Base-by-base conservation (phyloP, 164 flowering plant genomes). In the Protea cynaroides region DNA sequence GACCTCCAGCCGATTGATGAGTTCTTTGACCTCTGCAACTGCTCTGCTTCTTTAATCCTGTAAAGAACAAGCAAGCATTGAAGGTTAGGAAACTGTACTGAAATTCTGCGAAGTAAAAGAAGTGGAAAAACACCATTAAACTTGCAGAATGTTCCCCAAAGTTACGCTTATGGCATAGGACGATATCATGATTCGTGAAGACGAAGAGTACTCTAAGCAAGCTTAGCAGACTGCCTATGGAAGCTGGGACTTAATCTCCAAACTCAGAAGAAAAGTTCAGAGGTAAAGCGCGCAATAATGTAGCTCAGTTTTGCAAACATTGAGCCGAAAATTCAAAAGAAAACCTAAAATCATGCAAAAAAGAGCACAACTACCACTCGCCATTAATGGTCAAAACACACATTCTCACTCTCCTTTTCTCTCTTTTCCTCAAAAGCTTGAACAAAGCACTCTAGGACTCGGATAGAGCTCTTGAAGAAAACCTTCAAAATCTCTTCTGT, bases 1-100 rank as follows among this genome's bases (percentile, higher is more conserved):
- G 22, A 83, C 91, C 80, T 7, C 68, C 80, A 68, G 76, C n/a
- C 83, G 85, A 81, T 84, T 77, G 87, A 51, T 70, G 85, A 75
- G 80, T 82, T 83, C 71, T 52, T 67, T 15, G 76, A 84, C 79
- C 77, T 79, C 85, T 73, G 78, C 64, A 78, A 58, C 70, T 73
- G 36, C 76, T 69, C 81, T 62, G 75, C 60, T 60, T 62, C 74
- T 44, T 6, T 74, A 62, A 56, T 66, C 44, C 82, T 70, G 61
- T 3, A 36, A 66, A 54, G 44, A 8, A 36, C 19, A 57, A 50
- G 12, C 15, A 66, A 29, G 7, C 36, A 65, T 29, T 14, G 23
- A 56, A 22, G 7, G 52, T 14, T 14, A 0, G 3, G 17, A n/a
- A 47, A 1, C 52, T 15, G 6, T 18, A 18, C 12, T 15, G 15